Percentiles rank a stretch among this genome's conserved stretches.
phyloP scores from a whole-genome alignment of 257 asterid genomes.

The Linaria vulgaris region DNA sequence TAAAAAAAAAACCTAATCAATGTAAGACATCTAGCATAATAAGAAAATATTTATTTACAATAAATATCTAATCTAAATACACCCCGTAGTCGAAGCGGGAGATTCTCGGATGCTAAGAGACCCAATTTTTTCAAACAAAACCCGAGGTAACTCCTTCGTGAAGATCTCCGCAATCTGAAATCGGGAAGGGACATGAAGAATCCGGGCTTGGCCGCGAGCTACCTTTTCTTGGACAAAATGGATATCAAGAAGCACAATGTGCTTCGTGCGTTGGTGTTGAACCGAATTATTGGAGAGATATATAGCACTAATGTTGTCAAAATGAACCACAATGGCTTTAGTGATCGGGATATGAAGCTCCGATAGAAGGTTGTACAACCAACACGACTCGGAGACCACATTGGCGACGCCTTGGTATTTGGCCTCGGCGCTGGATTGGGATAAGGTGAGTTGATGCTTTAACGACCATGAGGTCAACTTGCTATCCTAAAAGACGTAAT shows the following conservation, averaged over 20 bases:
- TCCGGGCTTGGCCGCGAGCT: slow-evolving; percentile 1
- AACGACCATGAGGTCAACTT: neutral
- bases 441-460: neutral
- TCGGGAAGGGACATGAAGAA: too few relatives aligned
- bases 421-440: neutral
- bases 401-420: neutral
- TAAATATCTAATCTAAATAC: too few relatives aligned
- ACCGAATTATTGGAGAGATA: neutral
- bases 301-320: slow-evolving; percentile 3
- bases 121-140: too few relatives aligned
- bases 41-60: too few relatives aligned
- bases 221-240: neutral
- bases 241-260: too few relatives aligned
- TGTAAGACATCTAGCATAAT: too few relatives aligned
- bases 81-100: too few relatives aligned
- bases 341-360: neutral
- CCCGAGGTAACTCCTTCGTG: too few relatives aligned
- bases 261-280: too few relatives aligned
- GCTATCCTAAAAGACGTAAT: neutral
- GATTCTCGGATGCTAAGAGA: too few relatives aligned
- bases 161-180: too few relatives aligned
- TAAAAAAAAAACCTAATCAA: too few relatives aligned
- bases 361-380: neutral
- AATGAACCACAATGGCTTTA: neutral
- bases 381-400: neutral